These are phyloP conservation scores for Paraphaeosphaeria minitans DNA, from an alignment of 2,329 filamentous ascomycete genomes.

Conservation along the genomic window DNA sequence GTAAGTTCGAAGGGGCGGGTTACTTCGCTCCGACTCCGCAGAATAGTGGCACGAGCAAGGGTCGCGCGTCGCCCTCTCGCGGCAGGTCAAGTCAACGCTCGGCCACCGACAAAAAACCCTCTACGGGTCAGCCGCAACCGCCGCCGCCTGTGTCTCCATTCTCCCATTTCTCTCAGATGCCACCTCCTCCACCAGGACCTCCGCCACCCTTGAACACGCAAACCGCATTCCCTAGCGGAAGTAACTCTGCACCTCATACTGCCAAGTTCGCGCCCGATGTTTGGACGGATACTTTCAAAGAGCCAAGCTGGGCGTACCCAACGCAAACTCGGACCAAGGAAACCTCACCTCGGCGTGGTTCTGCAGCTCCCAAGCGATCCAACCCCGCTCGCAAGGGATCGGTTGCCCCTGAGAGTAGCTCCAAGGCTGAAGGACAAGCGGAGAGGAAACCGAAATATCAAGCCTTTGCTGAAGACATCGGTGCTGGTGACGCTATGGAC, in stretches of 20 bases:
- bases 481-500: constrained; percentile 53
- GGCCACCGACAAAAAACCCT: constrained; percentile 23
- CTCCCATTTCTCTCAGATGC: constrained; percentile 23
- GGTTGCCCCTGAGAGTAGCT: constrained; percentile 35
- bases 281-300: constrained; percentile 53
- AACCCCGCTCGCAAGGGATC: constrained; percentile 39
- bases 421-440: constrained; percentile 36
- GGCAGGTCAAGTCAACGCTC: constrained; percentile 34
- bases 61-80: constrained; percentile 39
- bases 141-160: constrained; percentile 28
- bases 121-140: constrained; percentile 26
- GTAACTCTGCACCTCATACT: constrained; percentile 29
- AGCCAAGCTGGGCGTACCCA: constrained; percentile 46
- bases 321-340: constrained; percentile 32
- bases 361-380: constrained; percentile 31
- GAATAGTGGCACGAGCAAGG: constrained; percentile 29
- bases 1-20: constrained; percentile 51
- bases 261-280: constrained; percentile 49
- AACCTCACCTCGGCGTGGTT: constrained; percentile 37
- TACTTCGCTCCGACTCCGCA: constrained; percentile 50
- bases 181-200: constrained; percentile 37
- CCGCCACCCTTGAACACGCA: constrained; percentile 28
- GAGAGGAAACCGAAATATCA: constrained; percentile 37
- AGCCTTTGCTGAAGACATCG: constrained; percentile 38
- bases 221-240: constrained; percentile 25